A percentile compares a stretch with the other conserved stretches of the same genome.
Conservation (phyloP, 805 yeast genomes). For the Saturnispora diversa region DNA sequence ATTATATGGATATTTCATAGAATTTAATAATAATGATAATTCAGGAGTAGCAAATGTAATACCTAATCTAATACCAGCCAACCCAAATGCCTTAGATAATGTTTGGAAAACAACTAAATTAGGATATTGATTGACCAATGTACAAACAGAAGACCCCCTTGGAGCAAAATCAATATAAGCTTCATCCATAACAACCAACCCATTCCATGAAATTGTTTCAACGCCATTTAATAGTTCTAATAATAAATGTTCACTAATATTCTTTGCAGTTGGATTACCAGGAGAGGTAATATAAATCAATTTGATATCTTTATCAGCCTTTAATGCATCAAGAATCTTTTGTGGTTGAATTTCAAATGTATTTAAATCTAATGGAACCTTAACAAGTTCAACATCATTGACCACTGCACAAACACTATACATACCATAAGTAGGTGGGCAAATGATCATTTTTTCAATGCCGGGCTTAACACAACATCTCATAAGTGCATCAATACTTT, state of each 20-base stretch:
- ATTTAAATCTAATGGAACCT: conserved; percentile 63
- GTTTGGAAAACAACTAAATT: conserved; percentile 88
- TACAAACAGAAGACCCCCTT: conserved; percentile 59
- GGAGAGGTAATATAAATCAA: conserved; percentile 85
- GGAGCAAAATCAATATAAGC: conserved; percentile 87
- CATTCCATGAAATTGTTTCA: conserved; percentile 49
- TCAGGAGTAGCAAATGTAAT: conserved; percentile 57
- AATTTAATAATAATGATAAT: conserved; percentile 62
- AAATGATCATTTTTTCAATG: conserved; percentile 67
- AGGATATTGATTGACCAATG: conserved; percentile 73
- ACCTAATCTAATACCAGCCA: conserved; percentile 91
- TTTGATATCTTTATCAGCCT: conserved; percentile 56
- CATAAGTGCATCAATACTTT: conserved; percentile 81
- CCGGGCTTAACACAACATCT: conserved; percentile 81
- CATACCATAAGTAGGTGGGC: conserved; percentile 99
- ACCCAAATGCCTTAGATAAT: conserved; percentile 87
- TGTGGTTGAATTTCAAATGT: conserved; percentile 58
- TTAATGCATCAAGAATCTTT: conserved; percentile 43
- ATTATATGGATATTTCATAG: conserved; percentile 95
- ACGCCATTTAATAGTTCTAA: conserved; percentile 35
- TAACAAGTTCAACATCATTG: conserved; percentile 74
- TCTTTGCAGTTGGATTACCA: conserved; percentile 88
- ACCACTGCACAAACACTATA: conserved; percentile 84
- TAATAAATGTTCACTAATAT: conserved; percentile 43
- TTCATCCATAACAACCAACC: conserved; percentile 82